Conservation (phyloP, 768 basidiomycete species). For the Boletus tomentosulus region DNA sequence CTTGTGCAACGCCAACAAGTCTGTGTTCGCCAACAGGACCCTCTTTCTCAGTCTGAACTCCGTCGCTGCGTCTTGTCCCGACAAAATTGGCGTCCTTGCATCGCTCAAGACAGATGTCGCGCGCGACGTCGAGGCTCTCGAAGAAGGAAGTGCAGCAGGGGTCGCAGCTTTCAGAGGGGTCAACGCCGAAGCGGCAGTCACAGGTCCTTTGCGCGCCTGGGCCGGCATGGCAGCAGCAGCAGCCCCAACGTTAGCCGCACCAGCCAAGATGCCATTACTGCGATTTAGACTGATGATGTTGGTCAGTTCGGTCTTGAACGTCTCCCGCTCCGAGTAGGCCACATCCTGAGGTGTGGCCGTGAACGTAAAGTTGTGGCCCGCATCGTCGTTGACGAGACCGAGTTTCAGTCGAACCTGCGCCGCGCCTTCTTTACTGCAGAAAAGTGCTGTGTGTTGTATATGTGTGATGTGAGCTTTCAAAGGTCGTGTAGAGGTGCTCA, state of each 20-base stretch:
- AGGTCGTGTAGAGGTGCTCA: constrained; percentile 29
- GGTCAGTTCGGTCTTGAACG: constrained; percentile 77
- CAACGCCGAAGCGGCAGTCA: constrained; percentile 11
- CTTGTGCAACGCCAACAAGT: constrained; percentile 76
- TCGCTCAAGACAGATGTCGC: constrained; percentile 61
- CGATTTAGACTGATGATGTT: constrained; percentile 75
- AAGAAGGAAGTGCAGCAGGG: constrained; percentile 28
- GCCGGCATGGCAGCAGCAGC: constrained; percentile 18
- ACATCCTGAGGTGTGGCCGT: constrained; percentile 52
- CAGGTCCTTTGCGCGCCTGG: constrained; percentile 23
- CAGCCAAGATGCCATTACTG: constrained; percentile 29
- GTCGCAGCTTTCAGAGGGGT: constrained; percentile 28
- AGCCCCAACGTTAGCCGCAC: background rate
- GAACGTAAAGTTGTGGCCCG: constrained; percentile 81
- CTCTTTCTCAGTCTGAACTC: constrained; percentile 76
- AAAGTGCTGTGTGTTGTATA: constrained; percentile 51
- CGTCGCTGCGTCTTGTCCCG: constrained; percentile 53
- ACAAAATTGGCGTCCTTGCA: constrained; percentile 48
- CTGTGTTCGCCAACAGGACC: constrained; percentile 73
- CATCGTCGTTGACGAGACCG: constrained; percentile 61
- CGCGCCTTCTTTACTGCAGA: constrained; percentile 82
- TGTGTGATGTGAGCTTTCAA: background rate
- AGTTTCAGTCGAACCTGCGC: constrained; percentile 77
- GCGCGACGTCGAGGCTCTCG: constrained; percentile 52
- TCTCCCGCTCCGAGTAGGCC: constrained; percentile 70